Percentiles rank a stretch among this genome's conserved stretches.
Conservation (phyloP, 108 stramenopile species). For the Schizochytrium sp. region DNA sequence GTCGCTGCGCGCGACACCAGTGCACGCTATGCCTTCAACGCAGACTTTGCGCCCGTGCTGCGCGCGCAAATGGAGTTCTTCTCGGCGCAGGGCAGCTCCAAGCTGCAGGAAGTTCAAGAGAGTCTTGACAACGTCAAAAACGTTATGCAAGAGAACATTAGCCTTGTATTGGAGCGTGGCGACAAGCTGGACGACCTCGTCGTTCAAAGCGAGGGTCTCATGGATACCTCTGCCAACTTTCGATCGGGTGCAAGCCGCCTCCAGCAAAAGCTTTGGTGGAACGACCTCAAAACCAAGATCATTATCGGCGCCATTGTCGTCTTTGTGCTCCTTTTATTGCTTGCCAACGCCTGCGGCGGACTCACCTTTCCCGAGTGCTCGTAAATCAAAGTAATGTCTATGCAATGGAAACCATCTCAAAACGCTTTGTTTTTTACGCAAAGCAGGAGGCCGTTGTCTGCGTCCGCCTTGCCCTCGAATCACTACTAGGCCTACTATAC, state of each 20-base stretch:
- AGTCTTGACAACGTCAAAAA: not conserved
- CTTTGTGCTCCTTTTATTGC: not conserved
- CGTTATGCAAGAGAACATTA: conserved; percentile 13
- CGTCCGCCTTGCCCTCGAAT: no score
- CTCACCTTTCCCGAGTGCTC: not conserved
- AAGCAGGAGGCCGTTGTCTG: not conserved
- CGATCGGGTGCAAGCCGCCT: not conserved
- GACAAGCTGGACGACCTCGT: not conserved
- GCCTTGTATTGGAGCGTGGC: not conserved
- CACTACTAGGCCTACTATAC: no score
- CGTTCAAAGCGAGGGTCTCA: not conserved
- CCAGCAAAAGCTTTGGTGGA: not conserved
- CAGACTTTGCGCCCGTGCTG: conserved; percentile 3
- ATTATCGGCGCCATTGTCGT: not conserved
- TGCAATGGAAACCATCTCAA: not conserved
- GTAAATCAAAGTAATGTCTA: not conserved
- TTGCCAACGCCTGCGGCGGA: not conserved
- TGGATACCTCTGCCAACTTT: not conserved
- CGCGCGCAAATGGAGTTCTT: conserved; percentile 1
- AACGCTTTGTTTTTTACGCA: not conserved
- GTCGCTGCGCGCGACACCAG: not conserved
- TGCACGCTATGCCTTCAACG: not conserved
- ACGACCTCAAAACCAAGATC: not conserved
- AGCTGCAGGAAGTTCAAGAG: not conserved
- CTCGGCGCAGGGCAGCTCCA: not conserved